Conservation (phyloP, 352 stramenopile genomes). For the Achlya hypogyna region DNA sequence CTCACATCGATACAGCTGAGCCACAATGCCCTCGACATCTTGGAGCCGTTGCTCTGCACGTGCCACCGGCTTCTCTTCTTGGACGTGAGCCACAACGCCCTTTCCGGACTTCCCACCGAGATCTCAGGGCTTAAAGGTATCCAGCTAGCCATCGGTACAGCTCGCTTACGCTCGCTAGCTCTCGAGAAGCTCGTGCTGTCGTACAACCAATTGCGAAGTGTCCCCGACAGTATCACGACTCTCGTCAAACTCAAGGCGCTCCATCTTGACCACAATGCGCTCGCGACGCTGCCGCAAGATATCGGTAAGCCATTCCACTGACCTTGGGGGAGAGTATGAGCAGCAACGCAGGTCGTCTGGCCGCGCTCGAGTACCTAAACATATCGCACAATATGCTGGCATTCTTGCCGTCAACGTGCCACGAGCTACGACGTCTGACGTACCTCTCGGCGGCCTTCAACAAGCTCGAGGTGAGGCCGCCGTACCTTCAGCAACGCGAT, state of each 20-base stretch:
- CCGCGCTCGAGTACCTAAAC: conserved; percentile 33
- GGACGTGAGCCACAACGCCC: conserved; percentile 32
- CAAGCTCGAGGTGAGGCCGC: conserved; percentile 25
- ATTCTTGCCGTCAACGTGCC: conserved; percentile 40
- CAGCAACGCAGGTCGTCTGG: conserved; percentile 29
- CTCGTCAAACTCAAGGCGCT: conserved; percentile 33
- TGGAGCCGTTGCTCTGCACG: not conserved
- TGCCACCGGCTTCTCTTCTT: conserved; percentile 32
- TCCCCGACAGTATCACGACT: conserved; percentile 35
- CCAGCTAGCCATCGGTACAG: not conserved
- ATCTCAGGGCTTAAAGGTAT: conserved; percentile 42
- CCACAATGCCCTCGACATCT: conserved; percentile 26
- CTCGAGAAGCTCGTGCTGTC: conserved; percentile 40
- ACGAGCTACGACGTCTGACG: conserved; percentile 29
- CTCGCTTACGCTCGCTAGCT: too few relatives aligned
- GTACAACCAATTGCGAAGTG: conserved; percentile 30
- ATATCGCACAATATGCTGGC: conserved; percentile 39
- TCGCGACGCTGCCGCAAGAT: conserved; percentile 32
- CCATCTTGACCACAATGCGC: conserved; percentile 33
- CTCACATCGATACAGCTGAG: conserved; percentile 31
- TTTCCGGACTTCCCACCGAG: conserved; percentile 34
- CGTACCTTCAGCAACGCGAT: conserved; percentile 22
- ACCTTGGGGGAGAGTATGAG: conserved; percentile 34
- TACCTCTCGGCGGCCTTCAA: conserved; percentile 46
- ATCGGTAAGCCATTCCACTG: conserved; percentile 29